Evolutionary conservation across 2,329 filamentous ascomycete species (phyloP).

Genomic region (Rhynchosporium agropyri): DNA sequence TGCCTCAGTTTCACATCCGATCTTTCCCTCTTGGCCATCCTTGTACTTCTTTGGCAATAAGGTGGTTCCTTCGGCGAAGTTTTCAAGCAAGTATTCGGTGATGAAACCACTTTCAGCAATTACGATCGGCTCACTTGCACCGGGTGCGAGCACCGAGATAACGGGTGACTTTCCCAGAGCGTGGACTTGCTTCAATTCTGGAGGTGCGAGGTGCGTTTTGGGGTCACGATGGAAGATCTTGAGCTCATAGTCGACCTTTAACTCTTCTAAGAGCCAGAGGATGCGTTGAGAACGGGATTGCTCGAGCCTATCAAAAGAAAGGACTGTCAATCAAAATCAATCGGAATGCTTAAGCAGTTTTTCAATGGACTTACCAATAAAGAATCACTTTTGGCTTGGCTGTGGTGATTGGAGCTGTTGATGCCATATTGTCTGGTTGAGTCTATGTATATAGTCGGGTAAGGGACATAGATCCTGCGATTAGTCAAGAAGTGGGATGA

Average conservation of each 20-base stretch:
- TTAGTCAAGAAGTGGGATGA: neutral
- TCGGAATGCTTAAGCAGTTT: neutral
- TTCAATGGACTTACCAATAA: constrained; percentile 51
- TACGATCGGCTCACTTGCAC: constrained; percentile 53
- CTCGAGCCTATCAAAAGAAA: constrained; percentile 35
- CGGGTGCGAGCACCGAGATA: constrained; percentile 61
- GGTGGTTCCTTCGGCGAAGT: constrained; percentile 51
- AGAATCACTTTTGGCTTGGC: constrained; percentile 54
- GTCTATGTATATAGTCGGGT: neutral
- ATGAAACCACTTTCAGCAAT: constrained; percentile 84
- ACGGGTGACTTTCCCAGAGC: constrained; percentile 87
- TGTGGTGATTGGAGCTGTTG: constrained; percentile 16
- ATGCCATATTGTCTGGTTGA: constrained; percentile 4
- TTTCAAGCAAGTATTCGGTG: constrained; percentile 77
- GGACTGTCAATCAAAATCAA: constrained; percentile 17
- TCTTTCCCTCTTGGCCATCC: constrained; percentile 58
- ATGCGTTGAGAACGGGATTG: constrained; percentile 59
- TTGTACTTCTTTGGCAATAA: constrained; percentile 58
- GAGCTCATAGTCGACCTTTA: constrained; percentile 75
- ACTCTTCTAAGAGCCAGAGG: constrained; percentile 70
- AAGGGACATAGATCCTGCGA: neutral
- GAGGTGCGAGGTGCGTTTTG: constrained; percentile 68
- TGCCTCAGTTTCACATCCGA: constrained; percentile 62
- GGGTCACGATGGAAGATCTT: constrained; percentile 73
- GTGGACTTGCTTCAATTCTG: constrained; percentile 76